Evolutionary conservation across 441 rosid genomes (phyloP).

Genomic region (Gossypium lobatum): DNA sequence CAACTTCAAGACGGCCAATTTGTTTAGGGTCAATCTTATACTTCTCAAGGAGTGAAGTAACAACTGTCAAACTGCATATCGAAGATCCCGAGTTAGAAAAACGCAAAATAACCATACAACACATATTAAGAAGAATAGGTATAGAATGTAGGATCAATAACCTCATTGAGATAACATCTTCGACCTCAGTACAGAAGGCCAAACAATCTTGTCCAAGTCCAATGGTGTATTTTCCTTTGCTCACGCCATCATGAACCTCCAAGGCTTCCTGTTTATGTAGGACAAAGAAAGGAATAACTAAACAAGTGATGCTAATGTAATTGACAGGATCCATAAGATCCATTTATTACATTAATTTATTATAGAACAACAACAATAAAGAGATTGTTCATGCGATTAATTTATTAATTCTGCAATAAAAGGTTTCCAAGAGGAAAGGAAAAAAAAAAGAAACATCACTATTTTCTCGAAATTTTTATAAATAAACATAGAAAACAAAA

Average conservation of each 20-base stretch:
- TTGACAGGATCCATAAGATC: not conserved
- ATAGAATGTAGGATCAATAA: conserved; percentile 17
- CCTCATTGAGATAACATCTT: conserved; percentile 99
- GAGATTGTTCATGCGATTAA: not conserved
- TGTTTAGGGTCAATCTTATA: conserved; percentile 83
- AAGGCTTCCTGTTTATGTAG: conserved; percentile 55
- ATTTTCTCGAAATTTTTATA: not conserved
- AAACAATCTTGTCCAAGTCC: conserved; percentile 98
- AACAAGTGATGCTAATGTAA: not conserved
- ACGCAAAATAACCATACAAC: not conserved
- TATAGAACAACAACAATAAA: not conserved
- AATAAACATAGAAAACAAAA: not conserved
- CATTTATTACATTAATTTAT: not conserved
- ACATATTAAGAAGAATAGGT: not conserved
- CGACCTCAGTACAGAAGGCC: conserved; percentile 95
- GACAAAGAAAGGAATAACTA: not conserved
- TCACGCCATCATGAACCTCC: conserved; percentile 89
- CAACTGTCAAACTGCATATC: conserved; percentile 71
- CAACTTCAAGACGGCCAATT: conserved; percentile 94
- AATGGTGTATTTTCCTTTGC: conserved; percentile 95
- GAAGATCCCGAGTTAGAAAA: not conserved
- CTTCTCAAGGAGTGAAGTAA: conserved; percentile 82
- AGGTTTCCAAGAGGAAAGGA: not conserved
- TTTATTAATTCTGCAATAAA: not conserved
- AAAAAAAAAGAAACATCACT: not conserved